These are phyloP conservation scores for Phaeolepiota aurea DNA, from an alignment of 768 basidiomycete species.

Conservation along the genomic window DNA sequence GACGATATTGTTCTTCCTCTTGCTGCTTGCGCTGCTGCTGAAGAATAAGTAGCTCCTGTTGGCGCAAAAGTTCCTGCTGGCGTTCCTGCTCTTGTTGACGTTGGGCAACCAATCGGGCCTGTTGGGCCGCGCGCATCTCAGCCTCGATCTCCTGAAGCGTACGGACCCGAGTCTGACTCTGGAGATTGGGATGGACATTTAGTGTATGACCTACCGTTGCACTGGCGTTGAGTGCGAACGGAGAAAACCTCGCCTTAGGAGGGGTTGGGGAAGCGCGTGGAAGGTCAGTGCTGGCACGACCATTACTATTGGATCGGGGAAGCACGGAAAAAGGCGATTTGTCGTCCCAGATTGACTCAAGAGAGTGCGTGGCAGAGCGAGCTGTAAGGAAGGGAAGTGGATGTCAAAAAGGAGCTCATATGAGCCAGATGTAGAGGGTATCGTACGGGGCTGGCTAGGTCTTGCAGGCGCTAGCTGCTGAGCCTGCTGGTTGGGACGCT, in stretches of 20 bases:
- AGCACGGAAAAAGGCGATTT: constrained; percentile 69
- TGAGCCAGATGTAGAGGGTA: neutral
- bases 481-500: constrained; percentile 5
- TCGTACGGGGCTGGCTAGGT: constrained; percentile 18
- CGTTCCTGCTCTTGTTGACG: constrained; percentile 16
- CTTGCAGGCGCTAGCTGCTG: constrained; percentile 10
- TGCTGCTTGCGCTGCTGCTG: constrained; percentile 24
- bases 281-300: constrained; percentile 29
- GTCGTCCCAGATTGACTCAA: constrained; percentile 79
- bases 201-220: constrained; percentile 19
- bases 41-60: constrained; percentile 17
- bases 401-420: no score
- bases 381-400: constrained; percentile 18
- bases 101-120: constrained; percentile 18
- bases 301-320: constrained; percentile 41
- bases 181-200: no score
- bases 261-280: constrained; percentile 23
- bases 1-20: constrained; percentile 22
- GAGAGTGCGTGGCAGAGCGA: constrained; percentile 34
- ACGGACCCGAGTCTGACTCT: constrained; percentile 26
- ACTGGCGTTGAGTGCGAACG: constrained; percentile 20
- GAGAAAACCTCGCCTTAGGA: constrained; percentile 28
- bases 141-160: constrained; percentile 80
- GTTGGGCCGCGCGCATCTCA: constrained; percentile 66
- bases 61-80: constrained; percentile 27